Conservation (phyloP, 441 rosid genomes). For the Pelargonium cotyledonis region DNA sequence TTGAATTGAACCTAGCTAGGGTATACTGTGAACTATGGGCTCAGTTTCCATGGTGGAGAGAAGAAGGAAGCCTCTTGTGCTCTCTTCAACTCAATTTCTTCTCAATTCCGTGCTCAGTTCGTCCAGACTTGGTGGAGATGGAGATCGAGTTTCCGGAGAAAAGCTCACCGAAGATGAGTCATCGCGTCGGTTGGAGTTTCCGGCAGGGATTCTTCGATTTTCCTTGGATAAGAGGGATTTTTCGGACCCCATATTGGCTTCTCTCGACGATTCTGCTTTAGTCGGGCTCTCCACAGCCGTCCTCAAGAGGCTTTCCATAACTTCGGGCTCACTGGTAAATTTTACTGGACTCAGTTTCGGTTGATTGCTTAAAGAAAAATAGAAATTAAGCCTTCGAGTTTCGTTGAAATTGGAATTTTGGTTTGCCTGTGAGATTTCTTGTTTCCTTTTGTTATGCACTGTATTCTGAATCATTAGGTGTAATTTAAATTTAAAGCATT, state of each 20-base stretch:
- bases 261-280: constrained; percentile 56
- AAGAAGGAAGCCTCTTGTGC: constrained; percentile 62
- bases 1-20: constrained; percentile 1
- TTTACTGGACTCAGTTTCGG: not conserved
- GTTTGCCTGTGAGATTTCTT: not conserved
- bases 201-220: constrained; percentile 66
- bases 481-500: not conserved
- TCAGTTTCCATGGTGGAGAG: constrained; percentile 49
- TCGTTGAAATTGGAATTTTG: not conserved
- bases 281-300: constrained; percentile 60
- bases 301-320: constrained; percentile 56
- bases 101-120: constrained; percentile 51
- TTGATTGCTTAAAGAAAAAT: not conserved
- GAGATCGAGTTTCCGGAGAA: not conserved
- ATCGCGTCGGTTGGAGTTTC: constrained; percentile 26
- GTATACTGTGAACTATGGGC: not conserved
- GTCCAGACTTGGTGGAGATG: constrained; percentile 17
- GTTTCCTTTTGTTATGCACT: not conserved
- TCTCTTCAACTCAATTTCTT: constrained; percentile 63
- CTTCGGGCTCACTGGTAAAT: constrained; percentile 74
- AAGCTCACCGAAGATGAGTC: constrained; percentile 12
- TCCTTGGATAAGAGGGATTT: constrained; percentile 25
- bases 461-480: not conserved
- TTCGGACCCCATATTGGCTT: constrained; percentile 31
- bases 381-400: not conserved